These are phyloP conservation scores for Yamadazyma tumulicola DNA, from an alignment of 805 yeast genomes.

Conservation along the genomic window DNA sequence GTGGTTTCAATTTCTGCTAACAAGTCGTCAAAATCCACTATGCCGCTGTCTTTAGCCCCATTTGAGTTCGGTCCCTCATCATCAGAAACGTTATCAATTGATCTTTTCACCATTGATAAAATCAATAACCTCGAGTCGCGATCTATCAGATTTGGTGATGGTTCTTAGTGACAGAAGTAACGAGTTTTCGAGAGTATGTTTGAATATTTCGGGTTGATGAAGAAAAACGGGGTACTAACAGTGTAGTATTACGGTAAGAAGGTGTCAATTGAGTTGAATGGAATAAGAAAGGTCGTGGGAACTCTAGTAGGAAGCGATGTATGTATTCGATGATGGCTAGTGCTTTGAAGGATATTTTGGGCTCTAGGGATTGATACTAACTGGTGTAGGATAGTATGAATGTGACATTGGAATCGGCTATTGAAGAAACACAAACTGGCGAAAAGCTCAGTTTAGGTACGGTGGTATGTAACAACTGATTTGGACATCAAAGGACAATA, in stretches of 20 bases:
- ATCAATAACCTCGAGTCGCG: too few relatives aligned
- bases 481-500: conserved; percentile 4
- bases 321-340: conserved; percentile 14
- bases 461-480: conserved; percentile 37
- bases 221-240: conserved; percentile 16
- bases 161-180: too few relatives aligned
- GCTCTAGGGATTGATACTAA: conserved; percentile 9
- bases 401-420: conserved; percentile 66
- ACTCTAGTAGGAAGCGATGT: conserved; percentile 81
- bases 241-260: conserved; percentile 72
- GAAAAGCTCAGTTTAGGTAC: conserved; percentile 60
- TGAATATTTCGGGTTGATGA: too few relatives aligned
- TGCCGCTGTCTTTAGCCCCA: too few relatives aligned
- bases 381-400: conserved; percentile 58
- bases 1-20: too few relatives aligned
- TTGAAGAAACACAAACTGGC: conserved; percentile 53
- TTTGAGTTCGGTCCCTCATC: too few relatives aligned
- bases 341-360: neutral
- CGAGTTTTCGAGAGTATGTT: too few relatives aligned
- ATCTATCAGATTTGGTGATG: too few relatives aligned
- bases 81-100: too few relatives aligned
- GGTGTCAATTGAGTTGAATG: conserved; percentile 71
- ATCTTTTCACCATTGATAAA: too few relatives aligned
- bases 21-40: too few relatives aligned
- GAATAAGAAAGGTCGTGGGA: conserved; percentile 76